A percentile compares a stretch with the other conserved stretches of the same genome.
phyloP scores from a whole-genome alignment of 1,284 basidiomycete genomes.

The Pseudozyma pruni region DNA sequence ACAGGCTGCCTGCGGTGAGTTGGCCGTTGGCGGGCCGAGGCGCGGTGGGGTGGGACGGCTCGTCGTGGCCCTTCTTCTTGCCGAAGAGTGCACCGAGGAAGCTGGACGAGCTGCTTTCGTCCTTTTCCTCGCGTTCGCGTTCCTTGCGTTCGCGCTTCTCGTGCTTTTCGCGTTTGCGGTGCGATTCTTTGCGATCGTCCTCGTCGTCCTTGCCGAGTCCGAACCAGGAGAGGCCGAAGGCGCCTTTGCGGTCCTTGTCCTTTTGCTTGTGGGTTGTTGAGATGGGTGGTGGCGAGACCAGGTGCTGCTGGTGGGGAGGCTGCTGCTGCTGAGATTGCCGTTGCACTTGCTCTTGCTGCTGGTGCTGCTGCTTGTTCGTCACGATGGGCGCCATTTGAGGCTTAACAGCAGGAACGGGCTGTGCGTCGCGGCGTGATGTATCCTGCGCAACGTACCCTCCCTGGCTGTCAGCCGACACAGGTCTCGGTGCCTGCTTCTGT shows the following conservation, averaged over 20 bases:
- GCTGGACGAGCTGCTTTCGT: constrained; percentile 51
- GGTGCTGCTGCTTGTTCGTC: constrained; percentile 5
- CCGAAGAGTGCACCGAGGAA: constrained; percentile 63
- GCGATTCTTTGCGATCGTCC: constrained; percentile 47
- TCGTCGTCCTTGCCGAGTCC: constrained; percentile 64
- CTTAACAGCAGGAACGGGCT: background rate
- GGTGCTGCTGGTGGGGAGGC: constrained; percentile 8
- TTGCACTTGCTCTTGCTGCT: constrained; percentile 7
- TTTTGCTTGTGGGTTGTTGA: constrained; percentile 27
- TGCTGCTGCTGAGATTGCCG: constrained; percentile 7
- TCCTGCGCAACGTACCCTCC: constrained; percentile 8
- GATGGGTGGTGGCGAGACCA: constrained; percentile 12
- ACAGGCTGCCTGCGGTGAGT: constrained; percentile 54
- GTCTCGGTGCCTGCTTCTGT: constrained; percentile 16
- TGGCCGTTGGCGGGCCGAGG: constrained; percentile 40
- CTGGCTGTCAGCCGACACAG: constrained; percentile 14
- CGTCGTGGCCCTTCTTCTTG: constrained; percentile 59
- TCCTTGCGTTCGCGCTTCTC: constrained; percentile 55
- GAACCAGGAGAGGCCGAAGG: constrained; percentile 64
- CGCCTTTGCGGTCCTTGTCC: constrained; percentile 60
- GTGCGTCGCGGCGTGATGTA: constrained; percentile 14
- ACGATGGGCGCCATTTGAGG: constrained; percentile 25
- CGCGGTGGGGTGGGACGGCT: constrained; percentile 5
- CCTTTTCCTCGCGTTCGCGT: constrained; percentile 45
- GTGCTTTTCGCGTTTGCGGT: constrained; percentile 50